phyloP scores from a whole-genome alignment of 2,329 filamentous ascomycete genomes.

The Cryphonectria japonica region DNA sequence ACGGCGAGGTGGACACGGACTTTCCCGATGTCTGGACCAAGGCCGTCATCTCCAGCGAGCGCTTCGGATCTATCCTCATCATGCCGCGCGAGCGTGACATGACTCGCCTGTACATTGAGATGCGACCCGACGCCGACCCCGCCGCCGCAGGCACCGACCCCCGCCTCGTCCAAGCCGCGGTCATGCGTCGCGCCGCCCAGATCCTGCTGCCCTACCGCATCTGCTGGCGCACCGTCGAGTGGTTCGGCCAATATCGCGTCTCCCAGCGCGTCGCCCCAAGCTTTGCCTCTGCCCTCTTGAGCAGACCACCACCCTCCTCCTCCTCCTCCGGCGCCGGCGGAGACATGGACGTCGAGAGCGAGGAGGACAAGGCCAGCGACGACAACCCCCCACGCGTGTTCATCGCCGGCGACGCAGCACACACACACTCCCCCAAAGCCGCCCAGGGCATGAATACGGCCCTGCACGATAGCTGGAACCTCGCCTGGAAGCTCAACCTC shows the following conservation, averaged over 20 bases:
- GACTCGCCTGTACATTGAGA: constrained; percentile 66
- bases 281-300: constrained; percentile 60
- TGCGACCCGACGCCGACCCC: constrained; percentile 49
- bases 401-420: constrained; percentile 70
- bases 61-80: constrained; percentile 71
- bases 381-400: constrained; percentile 59
- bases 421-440: constrained; percentile 74
- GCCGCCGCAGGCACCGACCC: constrained; percentile 52
- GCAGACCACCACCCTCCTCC: background rate
- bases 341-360: background rate
- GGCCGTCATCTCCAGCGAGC: constrained; percentile 68
- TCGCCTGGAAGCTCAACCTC: constrained; percentile 57
- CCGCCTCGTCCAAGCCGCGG: constrained; percentile 58
- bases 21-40: constrained; percentile 79
- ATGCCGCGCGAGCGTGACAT: constrained; percentile 74
- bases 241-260: constrained; percentile 75
- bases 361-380: background rate
- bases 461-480: constrained; percentile 65
- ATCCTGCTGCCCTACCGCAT: constrained; percentile 63
- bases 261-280: constrained; percentile 71
- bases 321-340: too few species aligned
- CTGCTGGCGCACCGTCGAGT: constrained; percentile 64
- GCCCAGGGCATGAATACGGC: constrained; percentile 70
- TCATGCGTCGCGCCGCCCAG: constrained; percentile 68
- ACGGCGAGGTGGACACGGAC: constrained; percentile 71